A percentile compares a stretch with the other conserved stretches of the same genome.
Evolutionary conservation across 2,329 filamentous ascomycete genomes (phyloP).

Genomic region (Cordyceps fumosorosea): DNA sequence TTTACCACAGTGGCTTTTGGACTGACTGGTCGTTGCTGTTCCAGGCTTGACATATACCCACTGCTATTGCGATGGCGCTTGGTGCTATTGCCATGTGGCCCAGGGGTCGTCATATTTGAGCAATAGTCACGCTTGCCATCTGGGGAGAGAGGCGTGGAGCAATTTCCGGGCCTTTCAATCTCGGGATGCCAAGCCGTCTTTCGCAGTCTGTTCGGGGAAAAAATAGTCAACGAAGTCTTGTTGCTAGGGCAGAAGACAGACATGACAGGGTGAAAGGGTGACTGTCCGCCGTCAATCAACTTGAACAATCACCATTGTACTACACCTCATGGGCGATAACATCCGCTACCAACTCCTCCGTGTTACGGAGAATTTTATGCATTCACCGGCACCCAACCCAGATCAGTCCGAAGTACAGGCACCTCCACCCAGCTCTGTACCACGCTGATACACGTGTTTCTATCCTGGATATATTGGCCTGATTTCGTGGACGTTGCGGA

Average conservation of each 20-base stretch:
- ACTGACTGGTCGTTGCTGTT: neutral
- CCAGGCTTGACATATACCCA: neutral
- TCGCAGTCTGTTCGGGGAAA: neutral
- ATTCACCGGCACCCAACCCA: neutral
- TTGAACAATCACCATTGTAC: neutral
- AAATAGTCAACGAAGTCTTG: neutral
- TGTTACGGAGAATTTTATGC: neutral
- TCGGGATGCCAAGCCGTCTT: neutral
- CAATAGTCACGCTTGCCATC: neutral
- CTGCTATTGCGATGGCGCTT: neutral
- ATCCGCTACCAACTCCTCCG: neutral
- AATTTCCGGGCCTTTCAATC: neutral
- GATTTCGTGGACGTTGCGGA: neutral
- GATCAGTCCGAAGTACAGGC: neutral
- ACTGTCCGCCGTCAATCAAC: neutral
- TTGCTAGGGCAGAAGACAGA: neutral
- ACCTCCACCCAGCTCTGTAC: neutral
- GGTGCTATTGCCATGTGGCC: neutral
- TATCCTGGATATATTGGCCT: neutral
- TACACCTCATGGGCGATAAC: neutral
- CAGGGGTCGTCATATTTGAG: neutral
- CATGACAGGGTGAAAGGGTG: neutral
- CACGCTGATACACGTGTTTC: neutral
- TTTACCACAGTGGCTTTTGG: neutral
- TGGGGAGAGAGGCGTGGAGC: neutral